Evolutionary conservation across 352 stramenopile genomes (phyloP).

Genomic region (Pythium pyrilobum): DNA sequence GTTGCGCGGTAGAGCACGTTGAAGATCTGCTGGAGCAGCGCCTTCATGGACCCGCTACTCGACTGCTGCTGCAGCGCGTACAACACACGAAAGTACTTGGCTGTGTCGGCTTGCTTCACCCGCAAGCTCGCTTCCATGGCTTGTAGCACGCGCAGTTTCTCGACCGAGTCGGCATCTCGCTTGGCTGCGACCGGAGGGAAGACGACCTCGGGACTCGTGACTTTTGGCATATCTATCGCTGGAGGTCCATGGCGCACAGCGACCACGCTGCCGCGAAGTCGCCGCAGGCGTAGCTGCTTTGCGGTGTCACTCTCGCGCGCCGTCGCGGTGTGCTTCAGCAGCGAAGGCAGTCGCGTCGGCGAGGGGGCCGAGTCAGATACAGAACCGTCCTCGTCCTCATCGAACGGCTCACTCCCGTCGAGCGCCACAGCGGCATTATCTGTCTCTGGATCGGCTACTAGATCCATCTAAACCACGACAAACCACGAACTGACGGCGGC

Average conservation of each 20-base stretch:
- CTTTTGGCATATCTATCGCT: background rate
- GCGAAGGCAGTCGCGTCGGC: background rate
- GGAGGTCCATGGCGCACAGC: conserved; percentile 1
- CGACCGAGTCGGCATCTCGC: conserved; percentile 84
- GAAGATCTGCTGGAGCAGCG: conserved; percentile 21
- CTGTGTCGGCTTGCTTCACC: conserved; percentile 19
- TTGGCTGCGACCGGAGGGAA: conserved; percentile 82
- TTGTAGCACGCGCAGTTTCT: conserved; percentile 49
- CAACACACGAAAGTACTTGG: conserved; percentile 29
- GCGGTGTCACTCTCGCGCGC: conserved; percentile 15
- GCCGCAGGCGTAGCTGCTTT: background rate
- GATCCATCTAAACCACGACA: no score
- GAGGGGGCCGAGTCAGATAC: background rate
- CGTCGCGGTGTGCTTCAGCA: conserved; percentile 8
- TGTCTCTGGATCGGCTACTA: no score
- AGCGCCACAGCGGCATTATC: background rate
- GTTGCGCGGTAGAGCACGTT: conserved; percentile 15
- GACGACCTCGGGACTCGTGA: conserved; percentile 20
- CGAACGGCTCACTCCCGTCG: background rate
- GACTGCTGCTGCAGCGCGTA: conserved; percentile 20
- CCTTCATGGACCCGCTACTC: conserved; percentile 21
- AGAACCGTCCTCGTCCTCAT: background rate
- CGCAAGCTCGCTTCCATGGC: conserved; percentile 63
- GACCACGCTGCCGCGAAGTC: background rate
- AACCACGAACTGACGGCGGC: no score